Evolutionary conservation across 345 rosid species (phyloP).

Genomic region (Physaria fendleri): DNA sequence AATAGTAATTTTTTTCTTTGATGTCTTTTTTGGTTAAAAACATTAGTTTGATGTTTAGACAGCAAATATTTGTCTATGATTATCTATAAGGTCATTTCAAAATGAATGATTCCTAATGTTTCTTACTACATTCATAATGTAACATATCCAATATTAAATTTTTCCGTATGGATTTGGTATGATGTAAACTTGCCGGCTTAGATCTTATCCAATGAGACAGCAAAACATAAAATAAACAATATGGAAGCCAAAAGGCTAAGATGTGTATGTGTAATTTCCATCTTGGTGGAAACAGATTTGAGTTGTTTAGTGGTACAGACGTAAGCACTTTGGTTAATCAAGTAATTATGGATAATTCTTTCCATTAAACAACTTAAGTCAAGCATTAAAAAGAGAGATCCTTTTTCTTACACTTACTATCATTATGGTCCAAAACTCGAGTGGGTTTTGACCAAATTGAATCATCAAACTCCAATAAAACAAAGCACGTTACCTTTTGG

Average conservation of each 20-base stretch:
- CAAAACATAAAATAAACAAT: not conserved
- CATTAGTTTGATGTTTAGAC: not conserved
- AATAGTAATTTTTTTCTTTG: no score
- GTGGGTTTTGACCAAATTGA: slow-evolving; percentile 30
- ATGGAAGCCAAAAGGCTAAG: not conserved
- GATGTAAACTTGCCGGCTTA: not conserved
- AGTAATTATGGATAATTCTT: slow-evolving; percentile 13
- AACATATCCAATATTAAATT: not conserved
- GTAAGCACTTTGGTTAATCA: slow-evolving; percentile 16
- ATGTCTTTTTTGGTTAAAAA: no score
- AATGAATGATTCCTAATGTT: not conserved
- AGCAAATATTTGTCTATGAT: not conserved
- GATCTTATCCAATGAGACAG: not conserved
- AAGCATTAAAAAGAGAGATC: not conserved
- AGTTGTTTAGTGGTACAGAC: not conserved
- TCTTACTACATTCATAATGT: not conserved
- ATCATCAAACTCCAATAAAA: slow-evolving; percentile 27
- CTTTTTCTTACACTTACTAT: slow-evolving; percentile 3
- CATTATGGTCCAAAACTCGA: slow-evolving; percentile 22
- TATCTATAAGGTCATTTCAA: not conserved
- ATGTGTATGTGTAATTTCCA: not conserved
- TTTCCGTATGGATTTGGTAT: not conserved
- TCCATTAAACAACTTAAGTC: slow-evolving; percentile 7
- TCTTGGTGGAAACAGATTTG: not conserved
- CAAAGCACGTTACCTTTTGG: slow-evolving; percentile 25